Evolutionary conservation across 176 grass and related monocot species (phyloP).

Genomic region (bread wheat (Triticum aestivum)): IWGSC_CS_RefSeq_v2.1 NC_057795.1:577878881-577879380

Average conservation of each 20-base stretch:
- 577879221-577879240: slow-evolving; percentile 16
- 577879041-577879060: not conserved
- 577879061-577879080: not conserved
- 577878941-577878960: not conserved
- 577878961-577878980: slow-evolving; percentile 9
- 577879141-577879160: not conserved
- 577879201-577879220: not conserved
- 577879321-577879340: not conserved
- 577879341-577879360: slow-evolving; percentile 5
- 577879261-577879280: not conserved
- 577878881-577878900: not conserved
- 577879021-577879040: slow-evolving; percentile 15
- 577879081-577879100: not conserved
- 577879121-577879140: not conserved
- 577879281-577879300: not conserved
- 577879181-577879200: not conserved
- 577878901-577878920: slow-evolving; percentile 8
- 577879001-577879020: not conserved
- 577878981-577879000: slow-evolving; percentile 1
- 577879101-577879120: not conserved
- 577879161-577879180: not conserved
- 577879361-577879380: slow-evolving; percentile 2
- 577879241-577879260: not conserved
- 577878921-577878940: not conserved
- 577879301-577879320: slow-evolving; percentile 6